Percentiles rank a stretch among this genome's conserved stretches.
Evolutionary conservation across 1,284 basidiomycete genomes (phyloP).

Genomic region (Irpex sp.): DNA sequence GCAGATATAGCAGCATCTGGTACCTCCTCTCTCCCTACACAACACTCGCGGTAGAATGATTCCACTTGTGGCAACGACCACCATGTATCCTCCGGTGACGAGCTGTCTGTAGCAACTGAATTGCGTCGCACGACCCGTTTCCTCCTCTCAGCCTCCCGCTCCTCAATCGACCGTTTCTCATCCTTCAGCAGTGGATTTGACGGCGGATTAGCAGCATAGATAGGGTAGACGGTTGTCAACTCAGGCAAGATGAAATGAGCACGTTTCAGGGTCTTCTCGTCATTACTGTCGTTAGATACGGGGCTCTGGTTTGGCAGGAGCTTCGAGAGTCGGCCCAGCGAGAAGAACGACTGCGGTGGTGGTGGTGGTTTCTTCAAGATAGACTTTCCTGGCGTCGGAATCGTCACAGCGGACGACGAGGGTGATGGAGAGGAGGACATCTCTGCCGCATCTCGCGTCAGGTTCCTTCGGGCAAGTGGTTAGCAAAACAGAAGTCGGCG

Average conservation of each 20-base stretch:
- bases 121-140: constrained; percentile 57
- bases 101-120: constrained; percentile 29
- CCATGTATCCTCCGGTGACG: constrained; percentile 49
- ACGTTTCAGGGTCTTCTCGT: constrained; percentile 64
- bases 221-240: constrained; percentile 82
- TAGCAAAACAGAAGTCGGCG: neutral
- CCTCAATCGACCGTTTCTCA: constrained; percentile 68
- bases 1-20: constrained; percentile 63
- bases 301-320: constrained; percentile 50
- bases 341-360: constrained; percentile 63
- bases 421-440: constrained; percentile 43
- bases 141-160: constrained; percentile 60
- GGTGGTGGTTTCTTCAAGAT: constrained; percentile 78
- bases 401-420: constrained; percentile 73
- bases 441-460: constrained; percentile 23
- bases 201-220: constrained; percentile 76
- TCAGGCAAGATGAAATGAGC: constrained; percentile 85
- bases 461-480: constrained; percentile 4
- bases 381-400: constrained; percentile 71
- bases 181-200: constrained; percentile 72
- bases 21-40: constrained; percentile 69
- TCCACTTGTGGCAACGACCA: constrained; percentile 82
- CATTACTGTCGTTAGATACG: constrained; percentile 28
- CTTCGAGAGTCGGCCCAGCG: constrained; percentile 57
- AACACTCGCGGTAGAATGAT: constrained; percentile 79